phyloP scores from a whole-genome alignment of 768 basidiomycete genomes.

The Kwoniella newhampshirensis region DNA sequence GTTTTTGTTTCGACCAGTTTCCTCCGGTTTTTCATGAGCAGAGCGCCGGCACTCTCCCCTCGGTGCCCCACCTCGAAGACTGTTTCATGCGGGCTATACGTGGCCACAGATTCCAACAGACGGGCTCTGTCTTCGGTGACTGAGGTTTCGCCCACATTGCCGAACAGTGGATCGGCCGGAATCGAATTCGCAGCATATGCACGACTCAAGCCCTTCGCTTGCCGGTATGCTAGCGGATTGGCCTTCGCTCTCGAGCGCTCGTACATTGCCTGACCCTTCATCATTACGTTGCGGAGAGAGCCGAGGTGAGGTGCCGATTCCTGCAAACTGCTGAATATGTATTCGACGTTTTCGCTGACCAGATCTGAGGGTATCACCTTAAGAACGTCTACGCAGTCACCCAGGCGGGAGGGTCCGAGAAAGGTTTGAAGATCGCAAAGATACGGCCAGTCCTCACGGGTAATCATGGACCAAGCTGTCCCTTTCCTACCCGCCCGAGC shows the following conservation, averaged over 20 bases:
- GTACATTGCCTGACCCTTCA: constrained; percentile 86
- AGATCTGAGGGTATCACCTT: constrained; percentile 77
- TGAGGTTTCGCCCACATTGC: constrained; percentile 59
- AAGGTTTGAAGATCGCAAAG: constrained; percentile 91
- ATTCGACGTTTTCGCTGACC: constrained; percentile 82
- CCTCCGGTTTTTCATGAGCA: constrained; percentile 84
- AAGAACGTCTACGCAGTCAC: constrained; percentile 56
- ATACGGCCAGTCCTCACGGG: constrained; percentile 79
- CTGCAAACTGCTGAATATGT: constrained; percentile 56
- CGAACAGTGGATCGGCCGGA: constrained; percentile 60
- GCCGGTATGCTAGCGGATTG: constrained; percentile 69
- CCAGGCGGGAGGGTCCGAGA: constrained; percentile 62
- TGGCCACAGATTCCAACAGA: constrained; percentile 70
- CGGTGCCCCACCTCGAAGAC: constrained; percentile 84
- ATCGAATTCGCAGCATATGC: constrained; percentile 61
- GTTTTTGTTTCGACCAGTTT: constrained; percentile 62
- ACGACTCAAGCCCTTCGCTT: constrained; percentile 83
- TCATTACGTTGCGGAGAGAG: constrained; percentile 75
- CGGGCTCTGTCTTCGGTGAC: constrained; percentile 64
- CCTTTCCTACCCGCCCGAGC: constrained; percentile 92
- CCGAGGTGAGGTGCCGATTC: constrained; percentile 60
- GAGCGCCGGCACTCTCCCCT: constrained; percentile 63
- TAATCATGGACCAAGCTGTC: constrained; percentile 95
- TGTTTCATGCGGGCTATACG: constrained; percentile 83
- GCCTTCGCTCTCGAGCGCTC: constrained; percentile 91